phyloP scores from a whole-genome alignment of 177 flowering plant genomes.

The Tripterygium wilfordii region DNA sequence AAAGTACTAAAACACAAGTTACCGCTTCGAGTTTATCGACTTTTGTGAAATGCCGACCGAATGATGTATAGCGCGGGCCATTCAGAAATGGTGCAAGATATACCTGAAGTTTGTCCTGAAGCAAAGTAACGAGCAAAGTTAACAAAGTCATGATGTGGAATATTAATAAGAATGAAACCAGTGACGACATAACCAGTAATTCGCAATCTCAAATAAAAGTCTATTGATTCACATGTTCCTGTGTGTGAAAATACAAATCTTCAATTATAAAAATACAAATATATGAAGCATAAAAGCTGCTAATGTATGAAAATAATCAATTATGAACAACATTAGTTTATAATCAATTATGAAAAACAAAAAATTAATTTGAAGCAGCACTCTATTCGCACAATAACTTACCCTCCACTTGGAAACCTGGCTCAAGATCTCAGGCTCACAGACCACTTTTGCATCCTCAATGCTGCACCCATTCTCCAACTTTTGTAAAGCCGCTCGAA shows the following conservation, averaged over 20 bases:
- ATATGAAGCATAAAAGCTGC: no score
- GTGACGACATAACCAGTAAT: neutral
- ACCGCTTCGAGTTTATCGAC: conserved; percentile 66
- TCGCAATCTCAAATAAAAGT: no score
- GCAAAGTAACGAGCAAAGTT: conserved; percentile 5
- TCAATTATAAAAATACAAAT: no score
- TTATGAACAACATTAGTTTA: no score
- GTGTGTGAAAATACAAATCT: no score
- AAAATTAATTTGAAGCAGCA: neutral
- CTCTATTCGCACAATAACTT: neutral
- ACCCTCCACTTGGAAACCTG: conserved; percentile 81
- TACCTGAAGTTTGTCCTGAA: conserved; percentile 55
- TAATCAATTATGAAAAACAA: no score
- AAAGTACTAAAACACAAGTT: neutral
- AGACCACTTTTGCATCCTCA: conserved; percentile 78
- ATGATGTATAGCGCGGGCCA: conserved; percentile 69
- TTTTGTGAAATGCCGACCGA: conserved; percentile 72
- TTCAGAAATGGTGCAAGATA: conserved; percentile 61
- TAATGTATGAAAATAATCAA: no score
- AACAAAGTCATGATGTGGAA: no score
- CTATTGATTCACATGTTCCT: no score
- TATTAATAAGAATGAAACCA: neutral
- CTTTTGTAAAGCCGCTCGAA: conserved; percentile 56
- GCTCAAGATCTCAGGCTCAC: conserved; percentile 55
- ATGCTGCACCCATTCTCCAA: conserved; percentile 51